These are phyloP conservation scores for Claviceps sp. DNA, from an alignment of 2,329 filamentous ascomycete species.

Conservation along the genomic window DNA sequence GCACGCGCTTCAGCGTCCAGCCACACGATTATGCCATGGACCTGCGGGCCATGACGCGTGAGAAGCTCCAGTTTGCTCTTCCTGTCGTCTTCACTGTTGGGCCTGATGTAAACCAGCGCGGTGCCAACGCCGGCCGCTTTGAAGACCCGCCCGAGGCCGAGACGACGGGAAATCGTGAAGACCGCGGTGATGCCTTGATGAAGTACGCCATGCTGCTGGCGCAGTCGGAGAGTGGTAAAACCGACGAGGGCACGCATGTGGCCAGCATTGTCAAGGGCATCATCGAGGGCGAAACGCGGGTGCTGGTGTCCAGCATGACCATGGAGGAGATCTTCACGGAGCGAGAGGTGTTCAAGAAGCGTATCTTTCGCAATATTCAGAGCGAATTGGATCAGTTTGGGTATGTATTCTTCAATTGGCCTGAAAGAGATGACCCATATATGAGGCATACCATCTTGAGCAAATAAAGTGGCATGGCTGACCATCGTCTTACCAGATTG, in stretches of 20 bases:
- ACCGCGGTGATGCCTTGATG: slow-evolving; percentile 49
- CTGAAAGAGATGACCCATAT: no score
- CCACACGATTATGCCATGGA: slow-evolving; percentile 74
- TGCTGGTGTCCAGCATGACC: slow-evolving; percentile 77
- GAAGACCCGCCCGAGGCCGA: slow-evolving; percentile 4
- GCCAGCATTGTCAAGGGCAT: slow-evolving; percentile 81
- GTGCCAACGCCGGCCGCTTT: slow-evolving; percentile 24
- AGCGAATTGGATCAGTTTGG: slow-evolving; percentile 62
- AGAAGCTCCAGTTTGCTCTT: slow-evolving; percentile 72
- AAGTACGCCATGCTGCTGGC: slow-evolving; percentile 76
- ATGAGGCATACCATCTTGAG: no score
- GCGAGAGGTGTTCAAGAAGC: slow-evolving; percentile 62
- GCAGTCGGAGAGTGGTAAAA: slow-evolving; percentile 39
- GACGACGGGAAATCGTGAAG: slow-evolving; percentile 26
- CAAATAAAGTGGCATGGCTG: not conserved
- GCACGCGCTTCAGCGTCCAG: slow-evolving; percentile 48
- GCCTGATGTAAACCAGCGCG: slow-evolving; percentile 54
- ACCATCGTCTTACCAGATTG: slow-evolving; percentile 28
- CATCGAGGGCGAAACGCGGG: slow-evolving; percentile 76
- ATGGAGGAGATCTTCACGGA: slow-evolving; percentile 83
- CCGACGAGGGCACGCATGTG: slow-evolving; percentile 43
- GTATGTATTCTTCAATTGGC: not conserved
- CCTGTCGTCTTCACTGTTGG: slow-evolving; percentile 81
- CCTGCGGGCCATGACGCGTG: slow-evolving; percentile 76
- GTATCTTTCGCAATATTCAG: slow-evolving; percentile 64